Base-by-base conservation (phyloP, 2,329 filamentous ascomycete species). In the Penicillium sp. region DNA sequence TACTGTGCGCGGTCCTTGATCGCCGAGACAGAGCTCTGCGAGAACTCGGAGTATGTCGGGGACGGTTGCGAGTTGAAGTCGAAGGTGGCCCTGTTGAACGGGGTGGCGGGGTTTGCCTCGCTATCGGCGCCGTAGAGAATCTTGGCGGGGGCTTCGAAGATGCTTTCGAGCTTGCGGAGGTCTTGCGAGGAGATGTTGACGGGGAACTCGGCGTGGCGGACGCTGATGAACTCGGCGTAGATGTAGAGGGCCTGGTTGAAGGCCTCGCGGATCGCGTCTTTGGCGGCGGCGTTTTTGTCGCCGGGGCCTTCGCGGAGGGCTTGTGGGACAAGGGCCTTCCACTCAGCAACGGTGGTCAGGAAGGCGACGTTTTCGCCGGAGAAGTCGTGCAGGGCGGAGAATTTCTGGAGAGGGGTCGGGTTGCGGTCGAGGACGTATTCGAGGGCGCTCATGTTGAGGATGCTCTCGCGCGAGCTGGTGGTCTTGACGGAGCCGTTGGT, bases 291-390 rank as follows among this genome's bases (percentile, higher is more conserved):
- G 75, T 77, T 56, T 1, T 68, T 67, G 4, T 64, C 23, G 7
- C 60, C 60, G 47, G 58, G 45, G 65, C 60, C 58, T 21, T 70
- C 67, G 9, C 64, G 66, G 54, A 69, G 65, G 15, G 69, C 66
- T 31, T 70, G 64, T 8, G 72, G 68, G 1, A 72, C 58, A 9
- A 56, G 50, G 50, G n/a, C 56, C 70, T 85, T 87, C 85, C 86
- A 90, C 61, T 83, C 80, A 2, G 81, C 78, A 8, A 90, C 83
- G 46, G 81, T 78, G 8, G 82, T 85, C 5, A 91, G 75, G 72
- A 91, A 91, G 51, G 88, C 84, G 66, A 91, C 88, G 70, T 91
- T 91, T 72, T 91, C 89, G 15, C 88, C 88, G 0, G 88, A 90
- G 70, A 91, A 90, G 67, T 91, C 89, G 41, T 84, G 82, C 1